Evolutionary conservation across 805 yeast genomes (phyloP), one percentile per base, ranked within the genome.

Genomic region (Kazachstania taianensis): DNA sequence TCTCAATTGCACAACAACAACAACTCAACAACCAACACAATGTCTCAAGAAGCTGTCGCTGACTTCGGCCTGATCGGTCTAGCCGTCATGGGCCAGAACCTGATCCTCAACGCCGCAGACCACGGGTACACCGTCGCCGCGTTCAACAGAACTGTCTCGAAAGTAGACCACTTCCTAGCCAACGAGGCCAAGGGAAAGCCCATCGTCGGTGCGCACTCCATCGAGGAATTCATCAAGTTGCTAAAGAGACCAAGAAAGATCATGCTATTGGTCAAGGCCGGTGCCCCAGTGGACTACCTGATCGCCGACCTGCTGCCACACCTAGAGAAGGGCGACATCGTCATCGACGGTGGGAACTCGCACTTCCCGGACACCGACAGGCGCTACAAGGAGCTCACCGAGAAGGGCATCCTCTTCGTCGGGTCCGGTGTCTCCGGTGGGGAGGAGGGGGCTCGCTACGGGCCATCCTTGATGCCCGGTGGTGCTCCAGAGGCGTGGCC

Each of bases 391-490:
- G 94, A 86, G 62, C 75, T 89, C 63, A 77, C 81, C 64, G 70
- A 66, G 39, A 78, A 89, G 73, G 97, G 94, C 30, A 78, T 87
- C 59, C 69, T 75, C 48, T 92, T 85, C 52, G 97, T 89, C 46
- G 98, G 98, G 58, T 87, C 96, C 44, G 98, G 98, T 81, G 97
- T 92, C 48, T 89, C 97, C 52, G 98, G 98, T 68, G 98, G 98
- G 73, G 98, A 89, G 70, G 98, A 89, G 66, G 98, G 98, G 74
- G 98, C 98, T 55, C 84, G 98, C 70, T 75, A 82, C 67, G 98
- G 98, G 59, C 98, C 98, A 45, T 87, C 97, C 45, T 75, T 89
- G 66, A 89, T 89, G 98, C 98, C 98, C 54, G 98, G 98, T 78
- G 98, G 98, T 63, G 82, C 85, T 61, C 74, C 70, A 53, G 95